Base-by-base conservation (phyloP, 441 rosid species). In the Dalechampia spathulata region DNA sequence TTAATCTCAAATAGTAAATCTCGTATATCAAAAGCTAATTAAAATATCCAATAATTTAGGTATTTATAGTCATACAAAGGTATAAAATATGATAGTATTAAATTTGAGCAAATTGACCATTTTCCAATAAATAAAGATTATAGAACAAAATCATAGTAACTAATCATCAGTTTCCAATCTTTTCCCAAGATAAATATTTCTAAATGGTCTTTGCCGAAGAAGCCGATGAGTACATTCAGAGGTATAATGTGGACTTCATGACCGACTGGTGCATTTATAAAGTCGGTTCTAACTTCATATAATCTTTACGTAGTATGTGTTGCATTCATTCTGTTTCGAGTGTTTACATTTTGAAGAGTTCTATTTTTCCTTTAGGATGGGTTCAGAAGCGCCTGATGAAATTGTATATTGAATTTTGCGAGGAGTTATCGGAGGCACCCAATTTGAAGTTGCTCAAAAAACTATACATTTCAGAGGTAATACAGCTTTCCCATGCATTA, bases 321-420 rank as follows among this genome's bases (percentile, higher is more conserved):
- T 17, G 21, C 38, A 6, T 28, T 49, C 47, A 28, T 62, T 62
- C 23, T 22, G 15, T 36, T 26, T 34, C 26, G 17, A 15, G 27
- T 30, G 15, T 58, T 63, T 54, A 28, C 53, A 42, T 22, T 4
- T 54, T 28, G 23, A 23, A 13, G 5, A 58, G 37, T 57, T 22
- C 3, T 54, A 8, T 56, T 52, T 41, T 3, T 56, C 16, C 26
- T 55, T 27, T 70, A 90, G 99, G 94, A 37, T 94, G 96, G 99
- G 78, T 90, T 57, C 98, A 83, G 66, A 90, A 94, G 77, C 92
- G 92, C 57, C 64, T 90, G 77, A 86, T 90, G 82, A 86, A 83
- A 71, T 64, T 81, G 41, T 94, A 90, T 60, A 74, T 87, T 66
- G 96, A 87, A 60, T 80, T 82, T 64, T 90, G 96, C 69, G 70